Evolutionary conservation across 2,329 filamentous ascomycete genomes (phyloP), one percentile per base, ranked within the genome.

Genomic region (Apiospora hydei): DNA sequence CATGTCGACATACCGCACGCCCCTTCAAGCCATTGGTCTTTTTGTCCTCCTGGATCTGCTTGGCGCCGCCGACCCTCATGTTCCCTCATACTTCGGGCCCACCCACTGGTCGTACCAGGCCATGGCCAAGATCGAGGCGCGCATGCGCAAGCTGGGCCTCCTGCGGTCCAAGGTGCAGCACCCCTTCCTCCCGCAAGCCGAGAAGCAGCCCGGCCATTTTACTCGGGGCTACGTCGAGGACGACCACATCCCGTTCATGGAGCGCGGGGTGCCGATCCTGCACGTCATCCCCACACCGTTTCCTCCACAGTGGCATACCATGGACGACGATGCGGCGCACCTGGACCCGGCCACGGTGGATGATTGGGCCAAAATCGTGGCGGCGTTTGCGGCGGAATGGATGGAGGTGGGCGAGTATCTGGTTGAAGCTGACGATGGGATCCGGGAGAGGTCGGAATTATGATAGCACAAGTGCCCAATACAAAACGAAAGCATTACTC

Each of bases 41-140:
- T 98, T 98, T 80, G 87, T 98, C 11, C 89, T 98, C n/a, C 89
- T 98, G 43, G 96, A 98, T 81, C 88, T 98, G 11, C 89, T 98
- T 0, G 96, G 96, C 11, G 84, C 90, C 0, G 83, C 88, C 14
- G 82, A 89, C 57, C 94, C 95, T 0, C 84, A 78, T 0, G 88
- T 99, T 1, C 94, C 94, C 0, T 97, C 94, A 0, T 98, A 96
- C 84, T 98, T 97, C 81, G 88, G 91, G 72, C 93, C 92, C 1
- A 98, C 96, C 0, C 96, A 98, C 80, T 98, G 96, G 96, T 95
- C 95, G 0, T 98, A 98, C 81, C 86, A 89, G 76, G 88, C 89
- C 72, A 89, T 98, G 85, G 92, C 94, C 0, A 83, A 84, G 2
- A 84, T 97, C 21, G 96, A 98, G 83, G 83, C 85, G 69, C 91